Percentiles rank a stretch among this genome's conserved stretches.
These are phyloP conservation scores for Scheffersomyces parashehatae DNA, from an alignment of 1,139 yeast species.

Conservation along the genomic window DNA sequence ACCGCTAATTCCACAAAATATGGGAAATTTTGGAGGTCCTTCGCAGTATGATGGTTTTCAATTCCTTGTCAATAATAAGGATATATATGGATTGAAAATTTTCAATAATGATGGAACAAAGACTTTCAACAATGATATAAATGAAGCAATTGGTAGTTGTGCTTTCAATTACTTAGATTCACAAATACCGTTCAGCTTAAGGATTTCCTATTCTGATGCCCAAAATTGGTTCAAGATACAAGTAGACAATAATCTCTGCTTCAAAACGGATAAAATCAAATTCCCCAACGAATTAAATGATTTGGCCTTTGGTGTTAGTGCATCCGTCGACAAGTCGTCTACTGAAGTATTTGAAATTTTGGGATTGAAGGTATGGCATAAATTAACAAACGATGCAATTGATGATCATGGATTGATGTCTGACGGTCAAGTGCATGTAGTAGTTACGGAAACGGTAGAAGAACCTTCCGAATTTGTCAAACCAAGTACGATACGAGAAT, in stretches of 20 bases:
- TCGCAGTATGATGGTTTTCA: constrained; percentile 60
- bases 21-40: constrained; percentile 52
- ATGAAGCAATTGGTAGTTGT: constrained; percentile 56
- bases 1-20: constrained; percentile 16
- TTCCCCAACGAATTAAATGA: constrained; percentile 32
- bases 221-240: constrained; percentile 57
- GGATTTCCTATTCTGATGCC: constrained; percentile 56
- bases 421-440: constrained; percentile 39
- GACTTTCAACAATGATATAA: constrained; percentile 10
- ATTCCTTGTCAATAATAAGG: constrained; percentile 49
- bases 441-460: constrained; percentile 17
- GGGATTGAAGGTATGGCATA: constrained; percentile 53
- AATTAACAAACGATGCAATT: constrained; percentile 53
- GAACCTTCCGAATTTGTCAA: constrained; percentile 10
- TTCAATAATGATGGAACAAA: constrained; percentile 58
- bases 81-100: constrained; percentile 54
- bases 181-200: constrained; percentile 66
- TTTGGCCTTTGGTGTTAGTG: constrained; percentile 55
- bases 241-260: constrained; percentile 67
- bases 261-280: constrained; percentile 57
- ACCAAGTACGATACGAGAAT: constrained; percentile 31
- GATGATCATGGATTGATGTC: constrained; percentile 59
- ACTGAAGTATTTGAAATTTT: constrained; percentile 64
- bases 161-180: constrained; percentile 61
- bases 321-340: constrained; percentile 33